phyloP scores from a whole-genome alignment of 108 stramenopile genomes.

The Cyclostephanos tholiformis region DNA sequence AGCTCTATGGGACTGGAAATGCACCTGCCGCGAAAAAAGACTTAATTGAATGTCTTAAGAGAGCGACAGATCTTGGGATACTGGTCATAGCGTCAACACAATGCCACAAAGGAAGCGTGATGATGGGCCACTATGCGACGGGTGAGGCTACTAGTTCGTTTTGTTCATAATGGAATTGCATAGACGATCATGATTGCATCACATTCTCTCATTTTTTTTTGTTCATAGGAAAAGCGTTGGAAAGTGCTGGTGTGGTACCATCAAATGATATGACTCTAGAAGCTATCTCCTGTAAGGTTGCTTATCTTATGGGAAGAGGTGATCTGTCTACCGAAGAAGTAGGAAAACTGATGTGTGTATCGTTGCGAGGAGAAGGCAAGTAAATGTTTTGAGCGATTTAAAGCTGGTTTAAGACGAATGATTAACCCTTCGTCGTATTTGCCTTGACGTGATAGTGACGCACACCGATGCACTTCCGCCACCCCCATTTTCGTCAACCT shows the following conservation, averaged over 20 bases:
- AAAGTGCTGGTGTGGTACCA: constrained; percentile 82
- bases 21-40: constrained; percentile 79
- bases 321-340: constrained; percentile 65
- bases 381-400: background rate
- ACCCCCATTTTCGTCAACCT: constrained; percentile 70
- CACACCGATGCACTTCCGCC: constrained; percentile 63
- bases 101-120: constrained; percentile 88
- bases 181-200: background rate
- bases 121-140: constrained; percentile 91
- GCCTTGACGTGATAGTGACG: constrained; percentile 34
- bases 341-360: constrained; percentile 67
- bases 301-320: constrained; percentile 87
- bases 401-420: background rate
- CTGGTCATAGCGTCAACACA: constrained; percentile 93
- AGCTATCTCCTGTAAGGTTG: constrained; percentile 88
- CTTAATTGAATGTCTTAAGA: constrained; percentile 67
- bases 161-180: background rate
- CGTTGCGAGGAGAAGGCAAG: constrained; percentile 67
- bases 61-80: constrained; percentile 74
- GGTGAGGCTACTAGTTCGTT: constrained; percentile 38
- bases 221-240: constrained; percentile 46
- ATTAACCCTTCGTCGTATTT: background rate
- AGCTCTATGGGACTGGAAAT: constrained; percentile 97
- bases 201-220: background rate
- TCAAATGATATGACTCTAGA: constrained; percentile 97